Evolutionary conservation across 2,329 filamentous ascomycete genomes (phyloP).

Genomic region (Exophiala oligosperma): DNA sequence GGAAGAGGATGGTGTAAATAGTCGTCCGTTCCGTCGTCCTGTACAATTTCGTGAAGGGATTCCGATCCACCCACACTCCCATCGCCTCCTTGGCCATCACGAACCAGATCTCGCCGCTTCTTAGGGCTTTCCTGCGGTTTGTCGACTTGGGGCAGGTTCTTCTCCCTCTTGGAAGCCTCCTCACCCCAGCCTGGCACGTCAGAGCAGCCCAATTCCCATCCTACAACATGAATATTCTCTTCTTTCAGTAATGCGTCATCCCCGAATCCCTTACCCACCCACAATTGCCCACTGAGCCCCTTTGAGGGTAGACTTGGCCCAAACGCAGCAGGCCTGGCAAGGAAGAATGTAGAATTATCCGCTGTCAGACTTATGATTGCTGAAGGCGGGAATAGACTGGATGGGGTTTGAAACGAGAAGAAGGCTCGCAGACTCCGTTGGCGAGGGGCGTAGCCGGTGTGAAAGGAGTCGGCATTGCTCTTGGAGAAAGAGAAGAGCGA

Average conservation of each 20-base stretch:
- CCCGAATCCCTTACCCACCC: conserved; percentile 89
- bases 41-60: conserved; percentile 22
- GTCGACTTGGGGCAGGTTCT: conserved; percentile 19
- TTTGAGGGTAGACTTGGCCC: conserved; percentile 73
- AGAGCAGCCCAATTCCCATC: conserved; percentile 90
- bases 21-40: conserved; percentile 80
- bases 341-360: conserved; percentile 96
- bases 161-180: conserved; percentile 49
- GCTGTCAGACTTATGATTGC: conserved; percentile 95
- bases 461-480: conserved; percentile 33
- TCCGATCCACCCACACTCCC: conserved; percentile 6
- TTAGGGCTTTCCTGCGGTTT: conserved; percentile 8
- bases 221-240: conserved; percentile 53
- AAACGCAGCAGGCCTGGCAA: conserved; percentile 90
- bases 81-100: not conserved
- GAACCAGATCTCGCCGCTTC: conserved; percentile 10
- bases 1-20: conserved; percentile 66
- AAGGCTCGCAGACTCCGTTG: conserved; percentile 56
- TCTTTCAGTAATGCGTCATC: conserved; percentile 70
- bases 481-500: conserved; percentile 41
- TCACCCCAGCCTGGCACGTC: conserved; percentile 88
- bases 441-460: conserved; percentile 39
- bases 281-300: conserved; percentile 84
- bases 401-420: conserved; percentile 72
- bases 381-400: conserved; percentile 90